Evolutionary conservation across 192 early-diverging fungal species (phyloP).

Genomic region (Umbelopsis vinacea): DNA sequence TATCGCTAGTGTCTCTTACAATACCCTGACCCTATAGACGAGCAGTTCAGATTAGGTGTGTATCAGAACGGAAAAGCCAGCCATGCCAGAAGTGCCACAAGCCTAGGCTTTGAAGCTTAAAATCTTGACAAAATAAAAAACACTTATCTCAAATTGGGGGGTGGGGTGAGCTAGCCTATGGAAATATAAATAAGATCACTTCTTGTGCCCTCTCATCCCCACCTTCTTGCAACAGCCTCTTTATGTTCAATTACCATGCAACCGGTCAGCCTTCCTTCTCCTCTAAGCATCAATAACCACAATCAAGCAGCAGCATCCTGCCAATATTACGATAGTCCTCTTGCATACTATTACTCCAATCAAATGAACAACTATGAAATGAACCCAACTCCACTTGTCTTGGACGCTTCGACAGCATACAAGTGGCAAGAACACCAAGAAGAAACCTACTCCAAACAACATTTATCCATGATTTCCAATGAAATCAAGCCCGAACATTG

Average conservation of each 20-base stretch:
- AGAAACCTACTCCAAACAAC: not conserved
- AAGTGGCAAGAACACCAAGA: not conserved
- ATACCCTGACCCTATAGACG: no score
- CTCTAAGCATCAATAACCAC: not conserved
- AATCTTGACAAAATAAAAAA: no score
- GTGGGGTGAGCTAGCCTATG: no score
- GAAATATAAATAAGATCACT: no score
- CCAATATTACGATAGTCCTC: not conserved
- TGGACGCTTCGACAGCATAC: not conserved
- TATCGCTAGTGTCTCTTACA: no score
- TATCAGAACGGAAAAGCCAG: no score
- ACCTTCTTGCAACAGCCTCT: not conserved
- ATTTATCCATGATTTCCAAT: not conserved
- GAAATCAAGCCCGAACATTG: not conserved
- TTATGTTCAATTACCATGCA: not conserved
- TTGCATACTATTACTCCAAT: not conserved
- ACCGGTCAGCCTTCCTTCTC: no score
- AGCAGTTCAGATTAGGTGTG: no score
- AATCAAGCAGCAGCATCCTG: not conserved
- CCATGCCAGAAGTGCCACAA: no score
- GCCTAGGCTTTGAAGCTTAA: no score
- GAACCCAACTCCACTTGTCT: not conserved
- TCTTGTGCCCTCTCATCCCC: no score
- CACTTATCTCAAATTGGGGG: no score
- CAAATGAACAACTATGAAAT: not conserved